Percentiles rank a stretch among this genome's conserved stretches.
These are phyloP conservation scores for Globisporangium lucens DNA, from an alignment of 352 stramenopile genomes.

Conservation along the genomic window DNA sequence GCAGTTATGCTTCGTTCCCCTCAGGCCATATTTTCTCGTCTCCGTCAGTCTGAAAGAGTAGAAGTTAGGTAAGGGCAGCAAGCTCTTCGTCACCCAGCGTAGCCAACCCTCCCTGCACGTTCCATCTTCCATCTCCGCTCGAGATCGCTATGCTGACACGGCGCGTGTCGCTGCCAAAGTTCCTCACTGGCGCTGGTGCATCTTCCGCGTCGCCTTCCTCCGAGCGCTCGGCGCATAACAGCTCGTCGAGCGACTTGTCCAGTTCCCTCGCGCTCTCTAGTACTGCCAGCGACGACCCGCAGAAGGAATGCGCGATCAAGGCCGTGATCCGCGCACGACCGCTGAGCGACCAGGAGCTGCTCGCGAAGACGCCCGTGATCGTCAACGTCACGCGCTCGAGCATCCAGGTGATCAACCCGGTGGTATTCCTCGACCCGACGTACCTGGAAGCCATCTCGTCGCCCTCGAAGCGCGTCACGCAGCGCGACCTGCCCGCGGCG, in stretches of 20 bases:
- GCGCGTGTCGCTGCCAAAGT: slow-evolving; percentile 22
- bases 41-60: not conserved
- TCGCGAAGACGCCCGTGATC: slow-evolving; percentile 45
- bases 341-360: slow-evolving; percentile 52
- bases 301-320: slow-evolving; percentile 54
- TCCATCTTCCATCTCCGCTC: not conserved
- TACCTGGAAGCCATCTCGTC: slow-evolving; percentile 43
- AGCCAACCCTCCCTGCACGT: too few relatives aligned
- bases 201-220: not conserved
- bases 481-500: slow-evolving; percentile 21
- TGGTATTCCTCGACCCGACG: slow-evolving; percentile 52
- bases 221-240: not conserved
- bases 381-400: slow-evolving; percentile 43
- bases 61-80: not conserved
- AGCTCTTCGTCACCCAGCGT: not conserved
- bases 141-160: slow-evolving; percentile 9
- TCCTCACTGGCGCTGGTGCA: slow-evolving; percentile 8
- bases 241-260: not conserved
- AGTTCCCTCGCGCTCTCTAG: not conserved
- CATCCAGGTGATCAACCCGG: slow-evolving; percentile 65
- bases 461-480: slow-evolving; percentile 18
- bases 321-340: slow-evolving; percentile 74
- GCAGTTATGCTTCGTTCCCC: not conserved
- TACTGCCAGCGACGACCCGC: slow-evolving; percentile 17
- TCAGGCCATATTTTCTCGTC: not conserved